Base-by-base conservation (phyloP, 225 moss, liverwort and hornwort genomes). In the Asterella californica region DNA sequence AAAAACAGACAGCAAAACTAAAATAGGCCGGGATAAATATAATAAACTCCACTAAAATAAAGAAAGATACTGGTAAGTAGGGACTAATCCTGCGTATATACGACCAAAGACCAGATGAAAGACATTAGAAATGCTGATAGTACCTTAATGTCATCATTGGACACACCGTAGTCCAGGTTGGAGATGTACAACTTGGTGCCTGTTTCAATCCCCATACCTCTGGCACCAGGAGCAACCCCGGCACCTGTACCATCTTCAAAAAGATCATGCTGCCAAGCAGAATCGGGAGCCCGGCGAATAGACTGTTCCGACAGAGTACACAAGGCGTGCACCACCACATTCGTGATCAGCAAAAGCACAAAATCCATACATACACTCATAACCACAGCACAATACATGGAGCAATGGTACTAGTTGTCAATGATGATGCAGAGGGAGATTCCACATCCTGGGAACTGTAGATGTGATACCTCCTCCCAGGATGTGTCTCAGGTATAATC, bases 381-480 rank as follows among this genome's bases (percentile, higher is more conserved):
- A 77, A 82, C 80, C 80, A 83, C 80, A 75, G 78, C 78, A 82
- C 87, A 82, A 83, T 49, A 81, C 83, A 87, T 86, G 83, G 84
- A 90, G 86, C 82, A 83, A 74, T 80, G 82, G 81, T 78, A 80
- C 80, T 85, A 85, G 61, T 80, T 85, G 73, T 81, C 78, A 87
- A 84, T 74, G 85, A 89, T 86, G 85, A 91, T 86, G 88, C 88
- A 94, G 92, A 90, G 89, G 91, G 90, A 90, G 87, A 87, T 84
- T 91, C 92, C 93, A 88, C 91, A 96, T 96, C 96, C 94, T 87
- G 87, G 90, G 89, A 91, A 92, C 87, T 91, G 91, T 84, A 94
- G 92, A 96, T 91, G 91, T 92, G 94, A 96, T 96, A 94, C 96
- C 90, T 93, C 92, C 90, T 88, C 91, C 92, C 89, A 84, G 88